phyloP scores from a whole-genome alignment of 2,329 filamentous ascomycete genomes.

The Capronia americana region DNA sequence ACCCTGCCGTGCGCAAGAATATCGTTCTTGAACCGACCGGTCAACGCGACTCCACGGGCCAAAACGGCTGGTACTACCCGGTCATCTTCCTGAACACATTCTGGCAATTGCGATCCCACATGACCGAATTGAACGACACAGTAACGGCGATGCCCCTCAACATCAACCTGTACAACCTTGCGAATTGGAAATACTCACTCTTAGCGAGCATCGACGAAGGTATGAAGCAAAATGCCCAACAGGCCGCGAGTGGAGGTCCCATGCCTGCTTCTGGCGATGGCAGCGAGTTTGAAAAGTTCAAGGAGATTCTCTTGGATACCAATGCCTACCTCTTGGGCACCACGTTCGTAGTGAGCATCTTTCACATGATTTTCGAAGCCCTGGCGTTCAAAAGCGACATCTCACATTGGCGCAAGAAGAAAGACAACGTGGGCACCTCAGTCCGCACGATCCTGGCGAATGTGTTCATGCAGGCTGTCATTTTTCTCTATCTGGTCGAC shows the following conservation, averaged over 20 bases:
- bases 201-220: constrained; percentile 85
- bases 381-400: constrained; percentile 98
- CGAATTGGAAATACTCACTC: constrained; percentile 87
- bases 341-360: constrained; percentile 81
- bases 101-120: constrained; percentile 92
- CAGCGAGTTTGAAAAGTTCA: constrained; percentile 94
- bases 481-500: constrained; percentile 95
- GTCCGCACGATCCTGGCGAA: constrained; percentile 96
- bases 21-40: constrained; percentile 79
- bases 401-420: constrained; percentile 98
- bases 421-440: constrained; percentile 96
- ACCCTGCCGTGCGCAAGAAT: constrained; percentile 77
- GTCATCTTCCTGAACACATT: constrained; percentile 94
- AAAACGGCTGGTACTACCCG: constrained; percentile 93
- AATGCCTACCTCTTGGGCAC: constrained; percentile 89
- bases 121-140: constrained; percentile 90
- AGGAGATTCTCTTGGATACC: constrained; percentile 91
- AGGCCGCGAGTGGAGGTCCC: constrained; percentile 75
- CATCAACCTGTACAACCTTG: constrained; percentile 80
- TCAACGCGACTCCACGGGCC: constrained; percentile 80
- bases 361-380: constrained; percentile 94
- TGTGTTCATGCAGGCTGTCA: constrained; percentile 94
- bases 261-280: constrained; percentile 83
- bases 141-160: constrained; percentile 81
- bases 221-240: constrained; percentile 79